phyloP scores from a whole-genome alignment of 306 rosid species.

The Rubus idaeus region DNA sequence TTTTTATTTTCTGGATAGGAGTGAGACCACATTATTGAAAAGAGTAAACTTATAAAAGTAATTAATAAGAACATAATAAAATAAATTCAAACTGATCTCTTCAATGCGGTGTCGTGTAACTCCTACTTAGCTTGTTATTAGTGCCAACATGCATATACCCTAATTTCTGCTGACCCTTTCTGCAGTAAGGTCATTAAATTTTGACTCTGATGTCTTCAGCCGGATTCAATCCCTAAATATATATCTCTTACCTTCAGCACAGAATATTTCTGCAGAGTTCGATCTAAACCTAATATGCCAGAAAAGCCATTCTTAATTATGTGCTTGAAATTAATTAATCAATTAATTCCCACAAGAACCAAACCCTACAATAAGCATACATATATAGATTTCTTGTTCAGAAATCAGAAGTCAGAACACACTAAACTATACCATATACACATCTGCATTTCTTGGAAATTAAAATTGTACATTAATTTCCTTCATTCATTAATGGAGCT shows the following conservation, averaged over 20 bases:
- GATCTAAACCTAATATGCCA: not conserved
- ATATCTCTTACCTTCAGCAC: not conserved
- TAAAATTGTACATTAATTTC: not conserved
- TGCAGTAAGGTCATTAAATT: not conserved
- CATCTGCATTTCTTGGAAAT: not conserved
- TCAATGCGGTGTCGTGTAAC: not conserved
- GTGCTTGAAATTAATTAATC: too few relatives aligned
- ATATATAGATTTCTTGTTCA: not conserved
- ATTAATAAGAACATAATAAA: not conserved
- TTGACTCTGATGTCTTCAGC: not conserved
- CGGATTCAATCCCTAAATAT: not conserved
- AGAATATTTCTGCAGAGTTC: not conserved
- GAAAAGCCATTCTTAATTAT: not conserved
- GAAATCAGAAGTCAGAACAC: not conserved
- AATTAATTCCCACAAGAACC: not conserved
- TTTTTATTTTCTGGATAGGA: not conserved
- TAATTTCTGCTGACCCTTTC: not conserved
- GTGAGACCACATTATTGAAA: not conserved
- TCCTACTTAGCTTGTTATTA: not conserved
- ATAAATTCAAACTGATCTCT: not conserved
- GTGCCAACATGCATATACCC: not conserved
- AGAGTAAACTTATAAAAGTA: not conserved
- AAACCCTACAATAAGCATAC: not conserved
- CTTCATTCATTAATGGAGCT: not conserved
- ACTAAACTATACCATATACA: not conserved